Conservation (phyloP, 805 yeast genomes). For the Hanseniaspora vineae region DNA sequence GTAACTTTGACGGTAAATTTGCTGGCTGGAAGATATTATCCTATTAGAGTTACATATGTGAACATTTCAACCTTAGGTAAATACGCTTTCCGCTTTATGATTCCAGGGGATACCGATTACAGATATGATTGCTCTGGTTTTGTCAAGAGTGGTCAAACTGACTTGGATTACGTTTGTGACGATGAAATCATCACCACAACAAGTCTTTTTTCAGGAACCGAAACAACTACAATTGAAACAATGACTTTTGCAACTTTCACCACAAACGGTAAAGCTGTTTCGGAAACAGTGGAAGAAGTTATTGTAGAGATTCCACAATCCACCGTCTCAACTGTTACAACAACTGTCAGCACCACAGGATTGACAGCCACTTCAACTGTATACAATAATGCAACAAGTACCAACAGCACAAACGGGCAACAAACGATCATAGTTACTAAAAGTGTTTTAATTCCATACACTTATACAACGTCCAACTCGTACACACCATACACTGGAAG, state of each 20-base stretch:
- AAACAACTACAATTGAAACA: background rate
- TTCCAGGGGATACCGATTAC: background rate
- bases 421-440: background rate
- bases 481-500: background rate
- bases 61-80: slow-evolving; percentile 5
- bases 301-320: background rate
- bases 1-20: slow-evolving; percentile 6
- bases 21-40: slow-evolving; percentile 16
- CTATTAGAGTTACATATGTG: slow-evolving; percentile 15
- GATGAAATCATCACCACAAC: background rate
- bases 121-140: background rate
- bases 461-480: background rate
- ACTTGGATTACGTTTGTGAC: background rate
- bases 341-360: background rate
- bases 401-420: background rate
- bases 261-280: background rate
- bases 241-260: background rate
- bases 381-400: background rate
- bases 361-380: background rate
- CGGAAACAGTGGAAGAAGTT: background rate
- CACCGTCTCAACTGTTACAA: background rate
- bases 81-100: background rate
- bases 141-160: background rate
- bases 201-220: background rate
- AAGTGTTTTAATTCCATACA: background rate